Conservation (phyloP, 2,329 filamentous ascomycete species). For the Trichoderma cornu-damae region DNA sequence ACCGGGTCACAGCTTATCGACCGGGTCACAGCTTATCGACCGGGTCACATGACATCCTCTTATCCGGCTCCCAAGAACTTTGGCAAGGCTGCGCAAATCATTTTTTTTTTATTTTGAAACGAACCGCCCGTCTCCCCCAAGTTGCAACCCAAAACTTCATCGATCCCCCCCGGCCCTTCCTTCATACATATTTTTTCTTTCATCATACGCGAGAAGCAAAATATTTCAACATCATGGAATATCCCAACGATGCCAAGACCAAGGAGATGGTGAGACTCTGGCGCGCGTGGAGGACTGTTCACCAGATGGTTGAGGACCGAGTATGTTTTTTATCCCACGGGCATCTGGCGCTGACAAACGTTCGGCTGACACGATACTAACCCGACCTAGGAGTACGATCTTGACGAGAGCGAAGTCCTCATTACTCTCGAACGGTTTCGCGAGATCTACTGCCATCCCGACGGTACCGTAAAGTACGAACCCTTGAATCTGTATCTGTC, state of each 20-base stretch:
- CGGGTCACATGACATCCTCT: constrained; percentile 16
- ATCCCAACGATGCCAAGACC: constrained; percentile 45
- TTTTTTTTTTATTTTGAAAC: constrained; percentile 21
- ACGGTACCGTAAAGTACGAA: constrained; percentile 68
- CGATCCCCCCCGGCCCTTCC: background rate
- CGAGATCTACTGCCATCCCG: constrained; percentile 62
- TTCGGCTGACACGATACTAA: background rate
- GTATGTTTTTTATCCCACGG: constrained; percentile 49
- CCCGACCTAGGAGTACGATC: constrained; percentile 74
- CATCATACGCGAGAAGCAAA: background rate
- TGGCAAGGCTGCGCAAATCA: constrained; percentile 21
- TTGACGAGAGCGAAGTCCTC: constrained; percentile 82
- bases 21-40: background rate
- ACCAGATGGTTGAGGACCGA: constrained; percentile 90
- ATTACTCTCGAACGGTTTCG: constrained; percentile 82
- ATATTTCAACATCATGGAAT: constrained; percentile 35
- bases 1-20: no score
- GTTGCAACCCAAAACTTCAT: no score
- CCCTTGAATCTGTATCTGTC: background rate
- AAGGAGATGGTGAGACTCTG: constrained; percentile 66
- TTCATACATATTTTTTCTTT: background rate
- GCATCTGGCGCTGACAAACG: background rate
- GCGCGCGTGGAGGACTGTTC: constrained; percentile 88
- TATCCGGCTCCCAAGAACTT: constrained; percentile 8
- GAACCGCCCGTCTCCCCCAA: background rate